These are phyloP conservation scores for Cyclotella choctawhatcheeana DNA, from an alignment of 108 stramenopile genomes.

Conservation along the genomic window DNA sequence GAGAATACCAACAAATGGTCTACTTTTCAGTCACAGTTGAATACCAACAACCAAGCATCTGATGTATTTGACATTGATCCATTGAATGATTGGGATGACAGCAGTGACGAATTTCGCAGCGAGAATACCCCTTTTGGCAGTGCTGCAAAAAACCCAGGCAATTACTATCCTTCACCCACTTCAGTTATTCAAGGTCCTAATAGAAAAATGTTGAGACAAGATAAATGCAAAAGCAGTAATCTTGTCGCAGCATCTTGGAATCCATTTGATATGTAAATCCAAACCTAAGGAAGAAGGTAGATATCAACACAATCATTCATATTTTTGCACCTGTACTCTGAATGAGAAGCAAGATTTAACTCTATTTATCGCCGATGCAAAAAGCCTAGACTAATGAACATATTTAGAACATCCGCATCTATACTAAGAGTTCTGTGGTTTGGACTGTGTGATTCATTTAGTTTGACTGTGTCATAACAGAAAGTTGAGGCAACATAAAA, in stretches of 20 bases:
- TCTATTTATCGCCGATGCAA: too few species aligned
- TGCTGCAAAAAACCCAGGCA: neutral
- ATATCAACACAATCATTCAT: too few species aligned
- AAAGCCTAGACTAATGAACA: too few species aligned
- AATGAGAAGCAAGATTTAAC: too few species aligned
- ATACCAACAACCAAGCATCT: conserved; percentile 1
- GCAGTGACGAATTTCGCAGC: conserved; percentile 15
- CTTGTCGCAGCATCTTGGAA: conserved; percentile 9
- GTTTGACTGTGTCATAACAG: too few species aligned
- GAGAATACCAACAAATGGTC: conserved; percentile 30
- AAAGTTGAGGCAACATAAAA: too few species aligned
- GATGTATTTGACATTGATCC: conserved; percentile 21
- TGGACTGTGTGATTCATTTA: too few species aligned
- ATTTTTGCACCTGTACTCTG: too few species aligned
- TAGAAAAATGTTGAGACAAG: neutral
- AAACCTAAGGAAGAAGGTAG: too few species aligned
- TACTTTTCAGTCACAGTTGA: conserved; percentile 20
- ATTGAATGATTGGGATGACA: conserved; percentile 12
- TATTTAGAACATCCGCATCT: too few species aligned
- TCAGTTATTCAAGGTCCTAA: conserved; percentile 17
- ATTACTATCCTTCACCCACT: conserved; percentile 14
- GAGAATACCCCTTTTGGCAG: neutral
- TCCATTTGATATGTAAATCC: conserved; percentile 22
- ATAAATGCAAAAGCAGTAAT: too few species aligned
- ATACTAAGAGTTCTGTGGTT: too few species aligned